A percentile compares a stretch with the other conserved stretches of the same genome.
Evolutionary conservation across 768 basidiomycete genomes (phyloP).

Genomic region (Leccinum truebloodii): DNA sequence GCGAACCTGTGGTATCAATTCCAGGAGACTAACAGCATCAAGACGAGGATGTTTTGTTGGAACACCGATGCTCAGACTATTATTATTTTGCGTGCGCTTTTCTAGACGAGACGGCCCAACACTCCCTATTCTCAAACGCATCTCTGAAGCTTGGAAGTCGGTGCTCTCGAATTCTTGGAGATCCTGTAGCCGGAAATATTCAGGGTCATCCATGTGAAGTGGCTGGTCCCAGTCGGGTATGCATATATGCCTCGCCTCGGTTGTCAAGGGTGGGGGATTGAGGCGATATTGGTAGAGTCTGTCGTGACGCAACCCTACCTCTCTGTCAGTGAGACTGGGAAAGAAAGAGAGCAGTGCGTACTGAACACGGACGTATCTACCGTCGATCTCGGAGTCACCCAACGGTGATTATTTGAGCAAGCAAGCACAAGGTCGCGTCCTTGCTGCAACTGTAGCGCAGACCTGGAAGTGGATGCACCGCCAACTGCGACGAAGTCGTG

Average conservation of each 20-base stretch:
- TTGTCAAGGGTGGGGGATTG: slow-evolving; percentile 18
- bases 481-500: slow-evolving; percentile 23
- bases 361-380: slow-evolving; percentile 21
- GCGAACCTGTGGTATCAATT: slow-evolving; percentile 48
- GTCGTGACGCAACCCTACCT: slow-evolving; percentile 16
- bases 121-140: background rate
- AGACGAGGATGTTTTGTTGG: slow-evolving; percentile 37
- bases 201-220: slow-evolving; percentile 31
- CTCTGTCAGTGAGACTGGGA: slow-evolving; percentile 10
- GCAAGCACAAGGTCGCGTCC: slow-evolving; percentile 24
- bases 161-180: slow-evolving; percentile 47
- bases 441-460: slow-evolving; percentile 12
- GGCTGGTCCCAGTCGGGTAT: slow-evolving; percentile 43
- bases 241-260: background rate
- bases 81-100: slow-evolving; percentile 13
- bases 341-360: slow-evolving; percentile 13
- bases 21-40: slow-evolving; percentile 36
- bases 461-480: background rate
- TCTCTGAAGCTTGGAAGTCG: slow-evolving; percentile 25
- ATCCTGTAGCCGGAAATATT: slow-evolving; percentile 38
- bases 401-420: slow-evolving; percentile 14
- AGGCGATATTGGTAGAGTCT: slow-evolving; percentile 26
- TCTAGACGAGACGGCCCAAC: background rate
- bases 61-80: slow-evolving; percentile 4
- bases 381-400: slow-evolving; percentile 22